Evolutionary conservation across 2,329 filamentous ascomycete species (phyloP).

Genomic region (Penicillium occitanis): DNA sequence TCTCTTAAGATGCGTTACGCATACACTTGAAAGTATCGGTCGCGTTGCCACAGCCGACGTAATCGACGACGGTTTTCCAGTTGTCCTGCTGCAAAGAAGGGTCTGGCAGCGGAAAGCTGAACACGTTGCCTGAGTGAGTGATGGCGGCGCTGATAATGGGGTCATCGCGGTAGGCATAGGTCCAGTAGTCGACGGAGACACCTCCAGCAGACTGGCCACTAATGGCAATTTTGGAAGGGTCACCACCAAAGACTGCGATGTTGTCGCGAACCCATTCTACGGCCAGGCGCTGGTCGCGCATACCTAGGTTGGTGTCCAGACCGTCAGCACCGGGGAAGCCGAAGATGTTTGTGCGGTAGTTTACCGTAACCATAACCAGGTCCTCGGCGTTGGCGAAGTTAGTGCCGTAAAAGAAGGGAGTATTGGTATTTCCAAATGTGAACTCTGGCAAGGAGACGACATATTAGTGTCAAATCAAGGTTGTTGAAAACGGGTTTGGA

Average conservation of each 20-base stretch:
- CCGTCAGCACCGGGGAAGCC: slow-evolving; percentile 57
- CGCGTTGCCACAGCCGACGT: slow-evolving; percentile 10
- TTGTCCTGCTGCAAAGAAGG: slow-evolving; percentile 1
- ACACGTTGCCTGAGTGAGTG: slow-evolving; percentile 15
- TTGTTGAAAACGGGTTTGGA: not conserved
- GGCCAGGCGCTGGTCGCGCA: slow-evolving; percentile 70
- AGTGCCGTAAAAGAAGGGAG: slow-evolving; percentile 38
- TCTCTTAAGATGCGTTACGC: slow-evolving; percentile 7
- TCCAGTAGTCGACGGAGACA: slow-evolving; percentile 25
- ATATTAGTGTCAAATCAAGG: slow-evolving; percentile 7
- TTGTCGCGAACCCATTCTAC: slow-evolving; percentile 77
- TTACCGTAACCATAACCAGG: slow-evolving; percentile 69
- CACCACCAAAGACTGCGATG: slow-evolving; percentile 74
- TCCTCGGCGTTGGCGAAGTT: slow-evolving; percentile 48
- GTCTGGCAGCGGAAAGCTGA: slow-evolving; percentile 37
- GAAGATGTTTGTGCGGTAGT: slow-evolving; percentile 16
- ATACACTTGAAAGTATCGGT: slow-evolving; percentile 5
- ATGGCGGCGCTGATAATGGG: slow-evolving; percentile 8
- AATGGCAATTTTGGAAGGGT: slow-evolving; percentile 73
- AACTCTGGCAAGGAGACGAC: slow-evolving; percentile 31
- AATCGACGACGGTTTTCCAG: slow-evolving; percentile 11
- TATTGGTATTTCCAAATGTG: slow-evolving; percentile 36
- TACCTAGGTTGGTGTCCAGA: slow-evolving; percentile 59
- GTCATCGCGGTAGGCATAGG: slow-evolving; percentile 10
- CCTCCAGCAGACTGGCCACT: slow-evolving; percentile 70